phyloP scores from a whole-genome alignment of 495 filamentous ascomycete genomes.

The Evernia prunastri region DNA sequence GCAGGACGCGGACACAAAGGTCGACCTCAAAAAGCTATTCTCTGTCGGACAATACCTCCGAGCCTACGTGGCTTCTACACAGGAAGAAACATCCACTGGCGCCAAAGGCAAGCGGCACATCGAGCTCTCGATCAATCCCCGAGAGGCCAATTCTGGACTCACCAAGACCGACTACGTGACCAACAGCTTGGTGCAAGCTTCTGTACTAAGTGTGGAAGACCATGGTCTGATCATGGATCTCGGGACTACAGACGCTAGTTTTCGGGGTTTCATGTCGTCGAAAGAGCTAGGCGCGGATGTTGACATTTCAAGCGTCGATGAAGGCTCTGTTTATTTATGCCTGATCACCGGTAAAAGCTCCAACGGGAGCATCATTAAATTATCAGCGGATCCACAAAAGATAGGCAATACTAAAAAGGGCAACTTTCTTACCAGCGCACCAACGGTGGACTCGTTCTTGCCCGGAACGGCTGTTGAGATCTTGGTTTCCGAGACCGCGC shows the following conservation, averaged over 20 bases:
- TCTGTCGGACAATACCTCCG: constrained; percentile 82
- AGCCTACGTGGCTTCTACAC: constrained; percentile 71
- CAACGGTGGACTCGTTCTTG: constrained; percentile 81
- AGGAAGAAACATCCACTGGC: constrained; percentile 38
- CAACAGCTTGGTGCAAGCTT: constrained; percentile 74
- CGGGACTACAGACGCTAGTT: constrained; percentile 56
- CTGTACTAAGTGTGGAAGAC: constrained; percentile 84
- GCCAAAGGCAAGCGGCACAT: constrained; percentile 71
- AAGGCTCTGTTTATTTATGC: constrained; percentile 79
- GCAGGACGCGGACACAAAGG: constrained; percentile 47
- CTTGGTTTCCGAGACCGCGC: constrained; percentile 63
- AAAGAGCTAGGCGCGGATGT: constrained; percentile 64
- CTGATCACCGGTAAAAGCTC: constrained; percentile 67
- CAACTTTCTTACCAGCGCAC: constrained; percentile 63
- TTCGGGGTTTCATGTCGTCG: constrained; percentile 82
- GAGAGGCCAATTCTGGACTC: constrained; percentile 66
- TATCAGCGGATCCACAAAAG: constrained; percentile 66
- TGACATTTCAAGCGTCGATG: constrained; percentile 57
- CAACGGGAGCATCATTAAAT: constrained; percentile 76
- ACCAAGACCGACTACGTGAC: constrained; percentile 59
- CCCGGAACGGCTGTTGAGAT: constrained; percentile 86
- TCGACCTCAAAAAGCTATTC: constrained; percentile 69
- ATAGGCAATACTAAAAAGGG: constrained; percentile 63
- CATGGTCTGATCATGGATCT: constrained; percentile 93
- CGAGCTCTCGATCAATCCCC: constrained; percentile 74